Conservation (phyloP, 1,284 basidiomycete species). For the Sporisorium iseilematis-ciliati region DNA sequence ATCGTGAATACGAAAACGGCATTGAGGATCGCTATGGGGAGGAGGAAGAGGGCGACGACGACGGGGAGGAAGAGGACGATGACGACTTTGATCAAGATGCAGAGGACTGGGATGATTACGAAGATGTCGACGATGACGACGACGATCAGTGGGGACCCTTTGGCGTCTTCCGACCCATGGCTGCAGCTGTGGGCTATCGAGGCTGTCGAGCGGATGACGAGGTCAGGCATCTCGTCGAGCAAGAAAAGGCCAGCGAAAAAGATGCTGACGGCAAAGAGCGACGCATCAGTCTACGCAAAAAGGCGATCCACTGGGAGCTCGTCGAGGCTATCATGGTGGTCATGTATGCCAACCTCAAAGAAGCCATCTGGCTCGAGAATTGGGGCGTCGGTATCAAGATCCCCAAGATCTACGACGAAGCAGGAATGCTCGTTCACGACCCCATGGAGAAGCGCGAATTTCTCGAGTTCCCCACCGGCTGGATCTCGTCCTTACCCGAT, state of each 20-base stretch:
- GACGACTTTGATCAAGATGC: constrained; percentile 41
- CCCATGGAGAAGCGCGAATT: constrained; percentile 47
- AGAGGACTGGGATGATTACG: constrained; percentile 28
- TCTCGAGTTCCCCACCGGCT: constrained; percentile 37
- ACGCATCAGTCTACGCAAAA: constrained; percentile 25
- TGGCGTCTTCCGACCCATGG: constrained; percentile 26
- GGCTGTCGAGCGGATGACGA: constrained; percentile 33
- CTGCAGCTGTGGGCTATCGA: constrained; percentile 20
- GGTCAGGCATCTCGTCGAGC: constrained; percentile 20
- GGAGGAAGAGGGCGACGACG: constrained; percentile 5
- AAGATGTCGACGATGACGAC: constrained; percentile 18
- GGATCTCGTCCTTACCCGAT: constrained; percentile 32
- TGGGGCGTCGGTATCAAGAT: constrained; percentile 56
- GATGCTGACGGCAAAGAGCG: not conserved
- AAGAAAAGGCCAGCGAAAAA: not conserved
- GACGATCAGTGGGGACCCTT: constrained; percentile 26
- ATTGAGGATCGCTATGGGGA: constrained; percentile 2
- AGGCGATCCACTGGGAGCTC: constrained; percentile 54
- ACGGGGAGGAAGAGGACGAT: constrained; percentile 23
- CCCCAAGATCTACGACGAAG: constrained; percentile 37
- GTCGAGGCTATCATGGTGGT: constrained; percentile 59
- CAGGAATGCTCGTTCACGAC: constrained; percentile 20
- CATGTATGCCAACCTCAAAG: constrained; percentile 56
- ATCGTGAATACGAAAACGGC: not conserved
- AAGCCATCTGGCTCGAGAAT: constrained; percentile 51